A percentile compares a stretch with the other conserved stretches of the same genome.
phyloP scores from a whole-genome alignment of 164 flowering plant species.

The Stephania japonica region DNA sequence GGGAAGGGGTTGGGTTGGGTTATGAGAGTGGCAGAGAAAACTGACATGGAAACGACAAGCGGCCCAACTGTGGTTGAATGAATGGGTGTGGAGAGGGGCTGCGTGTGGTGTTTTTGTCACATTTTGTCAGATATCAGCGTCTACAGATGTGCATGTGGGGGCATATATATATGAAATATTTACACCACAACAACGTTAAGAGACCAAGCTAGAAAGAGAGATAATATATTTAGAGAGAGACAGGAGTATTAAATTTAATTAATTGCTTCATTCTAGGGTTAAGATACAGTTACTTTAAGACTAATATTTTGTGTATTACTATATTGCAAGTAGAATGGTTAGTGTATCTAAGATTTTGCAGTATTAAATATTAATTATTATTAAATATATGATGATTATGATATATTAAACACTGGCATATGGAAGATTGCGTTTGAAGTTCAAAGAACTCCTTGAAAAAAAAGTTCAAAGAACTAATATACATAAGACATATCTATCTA shows the following conservation, averaged over 20 bases:
- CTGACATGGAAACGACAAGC: slow-evolving; percentile 60
- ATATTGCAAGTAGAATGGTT: neutral
- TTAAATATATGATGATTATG: neutral
- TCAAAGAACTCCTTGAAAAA: neutral
- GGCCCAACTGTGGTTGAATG: slow-evolving; percentile 41
- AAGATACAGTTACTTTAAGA: neutral
- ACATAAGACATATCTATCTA: too few relatives aligned
- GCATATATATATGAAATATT: neutral
- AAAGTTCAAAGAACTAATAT: neutral
- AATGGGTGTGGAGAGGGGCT: slow-evolving; percentile 53
- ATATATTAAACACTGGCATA: neutral
- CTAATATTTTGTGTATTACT: neutral
- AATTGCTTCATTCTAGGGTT: neutral
- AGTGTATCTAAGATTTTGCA: slow-evolving; percentile 1
- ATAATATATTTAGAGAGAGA: neutral
- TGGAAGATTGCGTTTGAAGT: neutral
- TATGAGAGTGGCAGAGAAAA: slow-evolving; percentile 23
- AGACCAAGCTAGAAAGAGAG: neutral
- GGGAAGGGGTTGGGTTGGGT: slow-evolving; percentile 17
- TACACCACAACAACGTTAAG: neutral
- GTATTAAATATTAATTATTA: neutral
- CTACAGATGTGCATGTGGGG: slow-evolving; percentile 27
- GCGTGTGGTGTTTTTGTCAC: slow-evolving; percentile 41
- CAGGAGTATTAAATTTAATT: neutral
- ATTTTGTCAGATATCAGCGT: slow-evolving; percentile 30